Evolutionary conservation across 2,329 filamentous ascomycete species (phyloP), one percentile per base, ranked within the genome.

Genomic region (Chaetomiaceae sp.): DNA sequence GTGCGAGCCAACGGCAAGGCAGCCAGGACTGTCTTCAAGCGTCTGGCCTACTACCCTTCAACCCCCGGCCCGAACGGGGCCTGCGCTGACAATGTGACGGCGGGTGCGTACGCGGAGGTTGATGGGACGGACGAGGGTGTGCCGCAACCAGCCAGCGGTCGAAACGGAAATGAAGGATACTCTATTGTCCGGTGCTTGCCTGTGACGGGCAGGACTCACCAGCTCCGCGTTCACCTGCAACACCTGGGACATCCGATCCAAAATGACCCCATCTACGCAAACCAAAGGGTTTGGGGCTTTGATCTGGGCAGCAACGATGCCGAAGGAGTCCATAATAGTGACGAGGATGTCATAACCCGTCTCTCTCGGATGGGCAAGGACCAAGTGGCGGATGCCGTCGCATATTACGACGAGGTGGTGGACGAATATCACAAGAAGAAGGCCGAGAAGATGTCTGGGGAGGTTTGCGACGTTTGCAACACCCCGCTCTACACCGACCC

Each of bases 191-290:
- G 93, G 60, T 97, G 93, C 66, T 79, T 95, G 51, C 93, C 93
- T 0, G 81, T 97, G 23, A 99, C 93, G 0, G 93, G 93, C 0
- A 82, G 93, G 44, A 99, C 93, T 12, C 93, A 99, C 64, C 93
- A 99, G 67, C 79, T 99, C 43, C 83, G 93, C 30, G 93, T 99
- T 16, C 93, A 99, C 63, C 77, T 99, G 14, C 93, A 99, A 65
- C 95, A 89, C 67, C 75, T 99, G 3, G 93, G 93, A 1, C 87
- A 97, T 65, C 93, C 93, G 2, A 97, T 99, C 60, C 85, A 89
- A 57, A 99, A 99, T 67, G 93, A 99, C 65, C 93, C 93, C 7
- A 97, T 99, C 61, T 99, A 99, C 68, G 90, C 89, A 62, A 99
- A 99, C 65, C 84, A 89, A 64, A 83, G 84, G 51, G 93, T 99